Conservation (phyloP, 495 filamentous ascomycete genomes). For the Trichoderma erinaceum region DNA sequence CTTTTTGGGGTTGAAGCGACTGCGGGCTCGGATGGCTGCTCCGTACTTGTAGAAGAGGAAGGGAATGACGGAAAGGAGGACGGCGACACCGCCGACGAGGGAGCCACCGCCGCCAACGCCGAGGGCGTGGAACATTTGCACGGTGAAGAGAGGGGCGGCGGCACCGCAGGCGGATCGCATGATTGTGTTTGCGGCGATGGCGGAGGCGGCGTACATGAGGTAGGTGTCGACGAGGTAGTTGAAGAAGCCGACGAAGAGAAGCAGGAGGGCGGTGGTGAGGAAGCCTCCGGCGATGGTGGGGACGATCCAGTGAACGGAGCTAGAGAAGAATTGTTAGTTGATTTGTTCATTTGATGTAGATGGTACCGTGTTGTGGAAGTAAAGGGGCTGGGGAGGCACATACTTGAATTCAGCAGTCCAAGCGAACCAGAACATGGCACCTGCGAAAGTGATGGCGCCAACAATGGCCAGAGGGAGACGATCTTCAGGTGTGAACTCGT, state of each 20-base stretch:
- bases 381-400: background rate
- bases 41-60: slow-evolving; percentile 49
- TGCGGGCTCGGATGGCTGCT: slow-evolving; percentile 36
- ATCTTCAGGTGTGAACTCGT: slow-evolving; percentile 31
- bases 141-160: slow-evolving; percentile 57
- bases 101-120: slow-evolving; percentile 47
- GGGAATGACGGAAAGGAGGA: slow-evolving; percentile 39
- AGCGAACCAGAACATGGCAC: slow-evolving; percentile 51
- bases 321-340: slow-evolving; percentile 15
- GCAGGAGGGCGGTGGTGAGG: slow-evolving; percentile 30
- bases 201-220: slow-evolving; percentile 59
- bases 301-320: slow-evolving; percentile 41
- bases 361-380: slow-evolving; percentile 16
- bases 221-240: slow-evolving; percentile 71
- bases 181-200: slow-evolving; percentile 57
- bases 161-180: slow-evolving; percentile 55
- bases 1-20: slow-evolving; percentile 22
- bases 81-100: slow-evolving; percentile 41
- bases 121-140: slow-evolving; percentile 50
- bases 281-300: slow-evolving; percentile 38
- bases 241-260: slow-evolving; percentile 45
- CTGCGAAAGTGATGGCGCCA: slow-evolving; percentile 42
- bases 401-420: slow-evolving; percentile 34
- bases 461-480: slow-evolving; percentile 40
- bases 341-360: slow-evolving; percentile 10